phyloP scores from a whole-genome alignment of 805 yeast genomes.

The Peterozyma toletana region DNA sequence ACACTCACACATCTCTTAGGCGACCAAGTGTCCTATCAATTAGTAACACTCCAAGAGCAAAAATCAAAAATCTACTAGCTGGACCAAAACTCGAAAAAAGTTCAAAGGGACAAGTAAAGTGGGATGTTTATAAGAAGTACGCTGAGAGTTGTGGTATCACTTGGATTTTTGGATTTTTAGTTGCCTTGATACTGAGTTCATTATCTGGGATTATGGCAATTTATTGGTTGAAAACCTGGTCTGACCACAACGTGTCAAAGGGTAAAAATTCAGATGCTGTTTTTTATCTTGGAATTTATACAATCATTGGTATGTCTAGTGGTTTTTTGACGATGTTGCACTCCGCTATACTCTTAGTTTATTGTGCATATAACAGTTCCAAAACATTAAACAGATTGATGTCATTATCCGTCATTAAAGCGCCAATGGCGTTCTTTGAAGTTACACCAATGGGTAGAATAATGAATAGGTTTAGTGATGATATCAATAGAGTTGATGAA shows the following conservation, averaged over 20 bases:
- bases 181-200: constrained; percentile 36
- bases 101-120: constrained; percentile 71
- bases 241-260: constrained; percentile 60
- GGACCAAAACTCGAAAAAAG: background rate
- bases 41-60: background rate
- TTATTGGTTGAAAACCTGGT: constrained; percentile 88
- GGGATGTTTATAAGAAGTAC: constrained; percentile 70
- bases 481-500: constrained; percentile 50
- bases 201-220: constrained; percentile 55
- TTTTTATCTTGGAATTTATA: constrained; percentile 50
- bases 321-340: background rate
- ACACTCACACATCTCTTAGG: constrained; percentile 26
- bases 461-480: constrained; percentile 53
- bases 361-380: constrained; percentile 51
- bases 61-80: background rate
- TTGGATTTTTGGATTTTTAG: constrained; percentile 45
- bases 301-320: background rate
- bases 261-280: constrained; percentile 56
- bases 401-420: constrained; percentile 44
- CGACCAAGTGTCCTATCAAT: constrained; percentile 48
- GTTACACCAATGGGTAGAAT: constrained; percentile 43
- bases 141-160: constrained; percentile 55
- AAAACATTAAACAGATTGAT: constrained; percentile 46
- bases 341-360: background rate
- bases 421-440: constrained; percentile 66